These are phyloP conservation scores for Fraxinus ornus DNA, from an alignment of 305 asterid species.

Conservation along the genomic window DNA sequence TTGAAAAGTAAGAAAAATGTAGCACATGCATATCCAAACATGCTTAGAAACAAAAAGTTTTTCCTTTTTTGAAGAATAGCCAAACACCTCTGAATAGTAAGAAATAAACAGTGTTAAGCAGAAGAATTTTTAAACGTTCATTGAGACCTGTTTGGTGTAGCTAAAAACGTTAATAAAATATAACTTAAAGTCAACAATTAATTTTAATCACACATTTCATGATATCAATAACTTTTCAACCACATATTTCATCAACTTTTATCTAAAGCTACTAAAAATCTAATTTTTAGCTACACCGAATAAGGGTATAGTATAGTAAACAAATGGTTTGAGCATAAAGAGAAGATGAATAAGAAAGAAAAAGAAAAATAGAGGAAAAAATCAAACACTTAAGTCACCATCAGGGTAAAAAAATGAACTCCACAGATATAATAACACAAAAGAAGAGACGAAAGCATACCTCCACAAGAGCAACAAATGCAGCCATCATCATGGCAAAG, in stretches of 20 bases:
- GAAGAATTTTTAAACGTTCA: background rate
- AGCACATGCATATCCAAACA: background rate
- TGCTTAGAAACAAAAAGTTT: background rate
- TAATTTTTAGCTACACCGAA: background rate
- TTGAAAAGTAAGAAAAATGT: background rate
- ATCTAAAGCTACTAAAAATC: no score
- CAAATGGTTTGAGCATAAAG: background rate
- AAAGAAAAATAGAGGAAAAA: background rate
- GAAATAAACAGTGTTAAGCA: background rate
- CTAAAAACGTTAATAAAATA: background rate
- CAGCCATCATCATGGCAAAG: constrained; percentile 96
- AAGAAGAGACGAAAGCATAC: constrained; percentile 29
- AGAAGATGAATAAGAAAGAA: background rate
- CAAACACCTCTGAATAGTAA: background rate
- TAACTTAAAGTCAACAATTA: no score
- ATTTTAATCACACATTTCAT: background rate
- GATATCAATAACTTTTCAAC: background rate
- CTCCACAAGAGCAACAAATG: constrained; percentile 92
- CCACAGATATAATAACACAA: background rate
- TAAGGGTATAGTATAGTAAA: background rate
- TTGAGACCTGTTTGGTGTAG: background rate
- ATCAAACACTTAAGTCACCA: background rate
- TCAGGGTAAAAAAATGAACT: background rate
- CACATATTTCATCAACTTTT: background rate
- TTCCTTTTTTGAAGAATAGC: background rate